Percentiles rank a stretch among this genome's conserved stretches.
These are phyloP conservation scores for Aspergillus tamarii DNA, from an alignment of 2,329 filamentous ascomycete species.

Conservation along the genomic window DNA sequence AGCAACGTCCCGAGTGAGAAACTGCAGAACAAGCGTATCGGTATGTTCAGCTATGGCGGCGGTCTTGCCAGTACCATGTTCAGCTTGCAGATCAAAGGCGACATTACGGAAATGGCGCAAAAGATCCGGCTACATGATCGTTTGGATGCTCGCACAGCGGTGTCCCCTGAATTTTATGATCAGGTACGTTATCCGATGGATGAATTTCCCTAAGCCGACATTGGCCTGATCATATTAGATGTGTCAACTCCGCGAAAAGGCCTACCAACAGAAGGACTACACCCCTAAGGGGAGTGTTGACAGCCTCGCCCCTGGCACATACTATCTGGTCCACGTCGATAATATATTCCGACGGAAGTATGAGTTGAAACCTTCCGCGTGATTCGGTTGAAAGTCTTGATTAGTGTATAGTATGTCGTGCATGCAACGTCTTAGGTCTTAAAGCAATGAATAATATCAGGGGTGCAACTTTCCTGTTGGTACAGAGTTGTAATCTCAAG, in stretches of 20 bases:
- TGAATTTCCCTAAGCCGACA: too few relatives aligned
- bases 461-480: not conserved
- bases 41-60: slow-evolving; percentile 78
- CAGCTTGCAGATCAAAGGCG: slow-evolving; percentile 67
- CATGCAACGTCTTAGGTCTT: not conserved
- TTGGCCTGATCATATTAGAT: slow-evolving; percentile 53
- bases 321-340: slow-evolving; percentile 80
- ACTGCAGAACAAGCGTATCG: slow-evolving; percentile 72
- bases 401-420: not conserved
- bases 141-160: slow-evolving; percentile 66
- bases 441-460: not conserved
- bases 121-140: slow-evolving; percentile 70
- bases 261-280: slow-evolving; percentile 80
- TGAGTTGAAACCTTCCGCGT: slow-evolving; percentile 63
- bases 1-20: slow-evolving; percentile 64
- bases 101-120: slow-evolving; percentile 68
- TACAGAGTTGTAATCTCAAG: not conserved
- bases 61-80: slow-evolving; percentile 76
- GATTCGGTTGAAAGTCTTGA: not conserved
- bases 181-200: slow-evolving; percentile 54
- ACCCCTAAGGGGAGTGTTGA: slow-evolving; percentile 69
- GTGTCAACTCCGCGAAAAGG: slow-evolving; percentile 79
- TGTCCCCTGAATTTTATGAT: slow-evolving; percentile 75
- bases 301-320: slow-evolving; percentile 68
- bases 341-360: slow-evolving; percentile 86